Base-by-base conservation (phyloP, 78 protist species). In the Dictyostelium capitatum region DNA sequence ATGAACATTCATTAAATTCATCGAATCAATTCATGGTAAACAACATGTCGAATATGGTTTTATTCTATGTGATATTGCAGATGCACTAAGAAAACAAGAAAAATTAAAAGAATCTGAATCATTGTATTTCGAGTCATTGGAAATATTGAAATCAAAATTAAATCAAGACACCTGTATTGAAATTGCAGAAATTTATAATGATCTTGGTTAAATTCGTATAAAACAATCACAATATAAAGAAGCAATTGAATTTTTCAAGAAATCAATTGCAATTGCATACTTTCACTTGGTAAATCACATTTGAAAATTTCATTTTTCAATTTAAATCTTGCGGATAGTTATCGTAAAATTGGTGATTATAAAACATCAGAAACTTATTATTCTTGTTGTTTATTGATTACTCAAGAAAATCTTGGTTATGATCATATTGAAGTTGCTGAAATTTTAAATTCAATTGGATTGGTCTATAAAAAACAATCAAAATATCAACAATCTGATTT, bases 361-460 rank as follows among this genome's bases (percentile, higher is more conserved):
- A 77, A 87, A 37, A 53, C 50, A 10, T 19, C 65, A 11, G 93
- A 87, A 37, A 11, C 11, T n/a, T 50, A 50, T 25, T 87, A 75
- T 30, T 15, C 80, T 5, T 77, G 32, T 51, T 77, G 82, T 64
- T 47, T 87, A 64, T 50, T 25, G n/a, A 77, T 77, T 15, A 57
- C 93, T 23, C 93, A 87, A 51, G 75, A 77, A 14, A 41, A 87
- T 64, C 53, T 87, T 51, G 93, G 93, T n/a, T 50, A 50, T 64
- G 93, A 87, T 64, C 93, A 87, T 64, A 69, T 74, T 37, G 93
- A 87, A 64, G 93, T 87, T 3, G 93, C 84, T 14, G 93, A 87
- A 17, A 87, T 87, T n/a, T 28, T 87, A 19, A 77, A 77, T 47
- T 47, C 70, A 9, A 74, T 87, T 4, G 93, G 93, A 3, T 77